Percentiles rank a stretch among this genome's conserved stretches.
phyloP scores from a whole-genome alignment of 2,329 filamentous ascomycete species.

The Pseudocercospora macadamiae region DNA sequence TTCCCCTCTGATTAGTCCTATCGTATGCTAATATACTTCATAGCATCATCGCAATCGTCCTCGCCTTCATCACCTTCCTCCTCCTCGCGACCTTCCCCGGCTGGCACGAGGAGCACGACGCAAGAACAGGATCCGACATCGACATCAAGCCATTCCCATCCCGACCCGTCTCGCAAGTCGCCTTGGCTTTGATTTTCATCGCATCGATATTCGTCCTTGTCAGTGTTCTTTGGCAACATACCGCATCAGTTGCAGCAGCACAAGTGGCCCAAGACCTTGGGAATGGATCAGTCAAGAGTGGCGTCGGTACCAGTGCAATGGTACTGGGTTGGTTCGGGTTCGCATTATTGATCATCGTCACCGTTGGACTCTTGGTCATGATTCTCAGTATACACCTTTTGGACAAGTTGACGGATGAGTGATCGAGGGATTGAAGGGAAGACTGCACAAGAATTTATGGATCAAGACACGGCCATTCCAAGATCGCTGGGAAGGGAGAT shows the following conservation, averaged over 20 bases:
- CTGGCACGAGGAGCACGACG: constrained; percentile 91
- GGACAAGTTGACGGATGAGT: constrained; percentile 58
- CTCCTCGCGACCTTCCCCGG: constrained; percentile 95
- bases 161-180: constrained; percentile 86
- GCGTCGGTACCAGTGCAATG: constrained; percentile 94
- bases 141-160: constrained; percentile 95
- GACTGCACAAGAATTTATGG: not conserved
- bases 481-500: too few relatives aligned
- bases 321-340: constrained; percentile 98
- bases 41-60: constrained; percentile 95
- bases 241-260: constrained; percentile 90
- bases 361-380: constrained; percentile 93
- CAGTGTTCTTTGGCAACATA: constrained; percentile 84
- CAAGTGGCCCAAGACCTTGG: constrained; percentile 91
- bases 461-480: not conserved
- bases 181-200: constrained; percentile 86
- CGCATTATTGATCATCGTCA: constrained; percentile 88
- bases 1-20: not conserved
- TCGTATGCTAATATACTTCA: constrained; percentile 14
- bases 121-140: constrained; percentile 73
- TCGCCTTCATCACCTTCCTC: constrained; percentile 94
- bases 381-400: constrained; percentile 88
- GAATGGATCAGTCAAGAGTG: constrained; percentile 83
- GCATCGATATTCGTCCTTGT: constrained; percentile 68
- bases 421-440: constrained; percentile 18